A percentile compares a stretch with the other conserved stretches of the same genome.
phyloP scores from a whole-genome alignment of 805 yeast genomes.

The Kodamaea jinghongensis region DNA sequence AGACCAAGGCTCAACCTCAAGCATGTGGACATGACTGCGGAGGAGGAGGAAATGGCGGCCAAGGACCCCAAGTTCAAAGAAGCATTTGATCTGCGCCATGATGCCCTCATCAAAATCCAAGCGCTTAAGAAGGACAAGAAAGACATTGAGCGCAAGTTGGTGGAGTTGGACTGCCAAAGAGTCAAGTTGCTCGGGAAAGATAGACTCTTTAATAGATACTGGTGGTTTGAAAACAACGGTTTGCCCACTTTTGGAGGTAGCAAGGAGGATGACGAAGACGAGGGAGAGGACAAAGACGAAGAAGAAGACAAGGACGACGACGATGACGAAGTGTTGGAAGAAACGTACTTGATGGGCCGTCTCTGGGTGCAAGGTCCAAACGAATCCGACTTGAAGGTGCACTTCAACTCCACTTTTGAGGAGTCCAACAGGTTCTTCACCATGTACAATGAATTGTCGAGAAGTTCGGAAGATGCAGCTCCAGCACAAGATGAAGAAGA shows the following conservation, averaged over 20 bases:
- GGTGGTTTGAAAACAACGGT: conserved; percentile 94
- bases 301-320: conserved; percentile 29
- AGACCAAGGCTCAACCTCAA: conserved; percentile 13
- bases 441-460: not conserved
- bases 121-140: conserved; percentile 48
- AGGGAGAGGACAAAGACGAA: conserved; percentile 25
- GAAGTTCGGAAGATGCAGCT: not conserved
- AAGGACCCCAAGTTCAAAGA: conserved; percentile 42
- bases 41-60: conserved; percentile 38
- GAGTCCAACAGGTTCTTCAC: conserved; percentile 2
- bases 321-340: conserved; percentile 46
- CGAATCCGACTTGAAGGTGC: conserved; percentile 39
- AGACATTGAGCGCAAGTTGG: conserved; percentile 57
- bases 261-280: conserved; percentile 39
- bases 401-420: conserved; percentile 14
- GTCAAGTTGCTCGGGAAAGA: conserved; percentile 78
- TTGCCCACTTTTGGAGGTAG: conserved; percentile 51
- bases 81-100: conserved; percentile 45
- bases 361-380: conserved; percentile 92
- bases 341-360: conserved; percentile 74
- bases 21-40: conserved; percentile 38
- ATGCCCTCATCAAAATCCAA: conserved; percentile 38
- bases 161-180: conserved; percentile 74
- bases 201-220: conserved; percentile 78
- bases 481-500: conserved; percentile 4